A percentile compares a stretch with the other conserved stretches of the same genome.
Evolutionary conservation across 345 rosid genomes (phyloP).

Genomic region (Citrus australasica): DNA sequence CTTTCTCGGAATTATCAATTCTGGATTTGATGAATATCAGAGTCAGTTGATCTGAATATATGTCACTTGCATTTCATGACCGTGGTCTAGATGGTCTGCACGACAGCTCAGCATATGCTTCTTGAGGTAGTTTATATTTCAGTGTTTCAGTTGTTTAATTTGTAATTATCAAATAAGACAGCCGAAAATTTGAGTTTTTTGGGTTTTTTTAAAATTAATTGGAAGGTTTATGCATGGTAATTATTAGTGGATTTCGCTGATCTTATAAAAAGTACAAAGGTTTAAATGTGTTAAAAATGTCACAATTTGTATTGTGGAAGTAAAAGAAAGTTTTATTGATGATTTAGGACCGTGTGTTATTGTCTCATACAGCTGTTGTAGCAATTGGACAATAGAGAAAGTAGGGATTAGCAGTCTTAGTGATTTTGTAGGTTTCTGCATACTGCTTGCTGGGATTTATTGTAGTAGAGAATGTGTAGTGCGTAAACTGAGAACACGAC

Average conservation of each 20-base stretch:
- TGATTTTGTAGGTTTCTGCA: neutral
- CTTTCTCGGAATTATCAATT: neutral
- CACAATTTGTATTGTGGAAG: neutral
- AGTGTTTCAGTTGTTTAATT: neutral
- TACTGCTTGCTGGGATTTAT: neutral
- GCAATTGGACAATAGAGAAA: neutral
- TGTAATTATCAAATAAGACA: neutral
- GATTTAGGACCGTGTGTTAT: neutral
- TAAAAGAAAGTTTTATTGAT: neutral
- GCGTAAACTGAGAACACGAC: neutral
- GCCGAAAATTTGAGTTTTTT: neutral
- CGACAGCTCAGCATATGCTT: neutral
- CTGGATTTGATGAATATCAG: neutral
- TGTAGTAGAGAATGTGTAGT: neutral
- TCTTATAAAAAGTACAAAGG: neutral
- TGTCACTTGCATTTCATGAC: slow-evolving; percentile 1
- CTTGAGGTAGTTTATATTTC: slow-evolving; percentile 4
- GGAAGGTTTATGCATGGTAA: neutral
- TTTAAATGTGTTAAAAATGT: neutral
- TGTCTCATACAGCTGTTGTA: neutral
- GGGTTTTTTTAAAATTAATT: neutral
- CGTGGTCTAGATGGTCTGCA: neutral
- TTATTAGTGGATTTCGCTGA: neutral
- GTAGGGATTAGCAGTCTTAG: neutral
- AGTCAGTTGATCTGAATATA: slow-evolving; percentile 13